These are phyloP conservation scores for Elongisporangium undulatum DNA, from an alignment of 352 stramenopile genomes.

Conservation along the genomic window DNA sequence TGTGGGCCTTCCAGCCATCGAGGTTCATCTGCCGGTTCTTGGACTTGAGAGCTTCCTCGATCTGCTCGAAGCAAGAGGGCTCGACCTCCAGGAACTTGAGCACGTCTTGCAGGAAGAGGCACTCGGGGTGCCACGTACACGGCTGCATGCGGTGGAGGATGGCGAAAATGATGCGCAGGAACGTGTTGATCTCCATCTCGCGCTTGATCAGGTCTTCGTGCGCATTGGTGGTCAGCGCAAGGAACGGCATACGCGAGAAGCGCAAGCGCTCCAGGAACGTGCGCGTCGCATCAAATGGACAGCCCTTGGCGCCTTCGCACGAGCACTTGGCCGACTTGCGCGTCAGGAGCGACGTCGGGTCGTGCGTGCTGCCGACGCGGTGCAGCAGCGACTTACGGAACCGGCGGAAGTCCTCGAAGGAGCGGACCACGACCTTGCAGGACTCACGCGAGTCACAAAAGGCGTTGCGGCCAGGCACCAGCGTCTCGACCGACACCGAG, in stretches of 20 bases:
- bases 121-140: conserved; percentile 58
- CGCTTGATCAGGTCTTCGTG: conserved; percentile 52
- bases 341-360: conserved; percentile 27
- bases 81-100: conserved; percentile 76
- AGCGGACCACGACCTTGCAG: conserved; percentile 63
- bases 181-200: conserved; percentile 80
- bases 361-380: conserved; percentile 46
- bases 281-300: conserved; percentile 65
- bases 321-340: conserved; percentile 42
- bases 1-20: conserved; percentile 74
- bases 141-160: conserved; percentile 77
- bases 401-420: conserved; percentile 71
- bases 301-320: conserved; percentile 51
- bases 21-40: conserved; percentile 70
- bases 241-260: conserved; percentile 73
- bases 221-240: conserved; percentile 37
- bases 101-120: conserved; percentile 78
- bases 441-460: conserved; percentile 65
- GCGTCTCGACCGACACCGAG: conserved; percentile 72
- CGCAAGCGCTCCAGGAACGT: conserved; percentile 70
- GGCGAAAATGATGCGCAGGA: conserved; percentile 74
- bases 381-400: conserved; percentile 72
- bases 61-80: conserved; percentile 63
- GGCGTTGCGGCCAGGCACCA: conserved; percentile 46
- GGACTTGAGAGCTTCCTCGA: conserved; percentile 56